Evolutionary conservation across 192 early-diverging fungal genomes (phyloP), one percentile per base, ranked within the genome.

Genomic region (Chytriomyces sp.): DNA sequence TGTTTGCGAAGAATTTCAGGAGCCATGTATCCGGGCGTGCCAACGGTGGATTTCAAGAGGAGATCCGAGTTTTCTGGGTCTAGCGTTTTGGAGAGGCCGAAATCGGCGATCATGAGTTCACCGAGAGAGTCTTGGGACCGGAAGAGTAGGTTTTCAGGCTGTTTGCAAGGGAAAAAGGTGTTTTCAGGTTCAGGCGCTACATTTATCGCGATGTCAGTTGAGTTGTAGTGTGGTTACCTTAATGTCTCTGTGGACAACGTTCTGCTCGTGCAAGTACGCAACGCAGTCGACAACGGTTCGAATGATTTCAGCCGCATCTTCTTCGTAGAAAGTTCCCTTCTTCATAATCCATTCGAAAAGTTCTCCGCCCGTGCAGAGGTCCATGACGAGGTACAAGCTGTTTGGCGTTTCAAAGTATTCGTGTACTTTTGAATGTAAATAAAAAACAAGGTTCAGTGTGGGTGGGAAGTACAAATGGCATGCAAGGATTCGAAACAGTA

Each of bases 181-280:
- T 35, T 35, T 35, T 35, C 35, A 35, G 35, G 35, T 35, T 35
- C 35, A 35, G 35, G 35, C 35, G 35, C 35, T 3, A 35, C 35
- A 35, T 35, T 35, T 35, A 35, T 35, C 35, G 35, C 35, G 35
- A 35, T 35, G 4, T 35, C 35, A 35, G 35, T 0, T 1, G 4
- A 35, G 4, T 0, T 35, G 4, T 35, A 3, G 35, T 35, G 35
- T 35, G 35, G 3, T 35, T 35, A 35, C 35, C 35, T 75, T 75
- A 66, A 84, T 82, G 61, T 85, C 83, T 43, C 86, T 81, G 77
- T 98, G 96, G 3, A 97, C 93, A 71, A 98, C 90, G 79, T 93
- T 88, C 78, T 95, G 88, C 24, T 84, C 83, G 82, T 98, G 96
- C 67, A 98, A 86, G 77, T 96, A 96, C 35, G 89, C 90, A 3